A percentile compares a stretch with the other conserved stretches of the same genome.
Conservation (phyloP, 495 filamentous ascomycete species). For the Aspergillus avenaceus region DNA sequence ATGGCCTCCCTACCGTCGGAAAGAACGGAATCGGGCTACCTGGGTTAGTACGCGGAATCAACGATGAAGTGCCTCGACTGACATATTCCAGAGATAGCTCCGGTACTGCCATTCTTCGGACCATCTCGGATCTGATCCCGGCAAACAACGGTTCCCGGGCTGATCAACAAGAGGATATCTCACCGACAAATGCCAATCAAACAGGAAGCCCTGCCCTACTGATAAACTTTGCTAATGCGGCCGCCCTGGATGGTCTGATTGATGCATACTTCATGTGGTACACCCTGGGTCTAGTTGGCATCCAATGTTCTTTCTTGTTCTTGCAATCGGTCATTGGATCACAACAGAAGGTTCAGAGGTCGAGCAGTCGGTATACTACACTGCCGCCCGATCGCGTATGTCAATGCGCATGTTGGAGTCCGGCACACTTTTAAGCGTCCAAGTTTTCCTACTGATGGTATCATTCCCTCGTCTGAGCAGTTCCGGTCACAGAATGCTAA, state of each 20-base stretch:
- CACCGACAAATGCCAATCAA: background rate
- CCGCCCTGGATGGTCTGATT: constrained; percentile 10
- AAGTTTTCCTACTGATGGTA: constrained; percentile 22
- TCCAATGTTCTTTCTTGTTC: constrained; percentile 17
- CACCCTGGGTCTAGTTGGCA: constrained; percentile 15
- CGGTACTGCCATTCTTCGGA: background rate
- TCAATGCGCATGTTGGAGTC: constrained; percentile 26
- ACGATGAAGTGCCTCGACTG: background rate
- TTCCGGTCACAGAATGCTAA: background rate
- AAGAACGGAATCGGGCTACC: constrained; percentile 16
- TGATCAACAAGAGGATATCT: background rate
- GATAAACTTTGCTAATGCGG: constrained; percentile 1
- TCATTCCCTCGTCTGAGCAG: background rate
- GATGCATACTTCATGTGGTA: constrained; percentile 24
- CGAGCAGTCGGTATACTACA: constrained; percentile 14
- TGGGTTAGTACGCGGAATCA: constrained; percentile 11
- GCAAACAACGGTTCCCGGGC: background rate
- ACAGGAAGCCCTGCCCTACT: background rate
- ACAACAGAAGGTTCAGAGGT: constrained; percentile 6
- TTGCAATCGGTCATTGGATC: constrained; percentile 23
- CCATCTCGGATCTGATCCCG: background rate
- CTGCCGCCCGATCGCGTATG: constrained; percentile 19
- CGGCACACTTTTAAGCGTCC: constrained; percentile 18
- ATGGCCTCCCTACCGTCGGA: constrained; percentile 19
- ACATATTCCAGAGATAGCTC: background rate